These are phyloP conservation scores for Nothopassalora personata DNA, from an alignment of 2,329 filamentous ascomycete species.

Conservation along the genomic window DNA sequence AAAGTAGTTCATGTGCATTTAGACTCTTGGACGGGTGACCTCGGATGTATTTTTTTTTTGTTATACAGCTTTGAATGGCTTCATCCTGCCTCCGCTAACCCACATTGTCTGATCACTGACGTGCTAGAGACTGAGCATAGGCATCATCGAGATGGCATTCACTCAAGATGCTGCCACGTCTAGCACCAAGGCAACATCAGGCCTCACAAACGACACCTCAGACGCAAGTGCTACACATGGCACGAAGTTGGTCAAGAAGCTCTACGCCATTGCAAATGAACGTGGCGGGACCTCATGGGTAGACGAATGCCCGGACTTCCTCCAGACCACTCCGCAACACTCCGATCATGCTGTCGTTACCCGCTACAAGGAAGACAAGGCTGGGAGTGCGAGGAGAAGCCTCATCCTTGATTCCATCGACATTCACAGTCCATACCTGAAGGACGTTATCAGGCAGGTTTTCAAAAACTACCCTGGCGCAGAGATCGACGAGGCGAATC, in stretches of 20 bases:
- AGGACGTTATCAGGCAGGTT: conserved; percentile 7
- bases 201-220: not conserved
- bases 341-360: conserved; percentile 10
- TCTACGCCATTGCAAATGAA: conserved; percentile 14
- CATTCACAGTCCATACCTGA: conserved; percentile 14
- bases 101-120: too few relatives aligned
- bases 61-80: not conserved
- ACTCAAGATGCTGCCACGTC: not conserved
- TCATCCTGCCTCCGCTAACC: not conserved
- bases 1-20: not conserved
- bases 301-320: conserved; percentile 10
- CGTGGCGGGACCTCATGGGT: conserved; percentile 13
- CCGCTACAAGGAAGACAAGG: conserved; percentile 12
- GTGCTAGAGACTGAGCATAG: not conserved
- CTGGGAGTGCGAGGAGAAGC: conserved; percentile 1
- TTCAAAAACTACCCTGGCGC: conserved; percentile 15
- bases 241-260: conserved; percentile 9
- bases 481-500: conserved; percentile 12
- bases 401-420: conserved; percentile 10
- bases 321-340: conserved; percentile 2
- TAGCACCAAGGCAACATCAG: not conserved
- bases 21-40: not conserved
- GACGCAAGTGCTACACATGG: not conserved
- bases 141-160: not conserved
- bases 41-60: not conserved